Evolutionary conservation across 345 rosid species (phyloP).

Genomic region (Corchorus capsularis): DNA sequence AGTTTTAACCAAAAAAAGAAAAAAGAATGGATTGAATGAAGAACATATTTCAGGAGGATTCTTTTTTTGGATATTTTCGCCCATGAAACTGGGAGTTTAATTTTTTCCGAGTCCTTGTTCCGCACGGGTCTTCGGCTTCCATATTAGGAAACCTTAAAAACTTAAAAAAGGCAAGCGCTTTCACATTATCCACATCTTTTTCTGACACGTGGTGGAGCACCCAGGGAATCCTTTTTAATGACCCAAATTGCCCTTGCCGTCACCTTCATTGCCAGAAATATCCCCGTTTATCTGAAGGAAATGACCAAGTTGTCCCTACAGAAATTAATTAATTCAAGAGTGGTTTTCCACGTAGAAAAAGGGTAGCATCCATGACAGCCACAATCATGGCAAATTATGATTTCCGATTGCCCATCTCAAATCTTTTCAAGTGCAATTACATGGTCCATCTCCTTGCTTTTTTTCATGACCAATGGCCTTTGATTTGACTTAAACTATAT

Average conservation of each 20-base stretch:
- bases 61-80: conserved; percentile 2
- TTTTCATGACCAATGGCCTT: neutral
- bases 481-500: conserved; percentile 22
- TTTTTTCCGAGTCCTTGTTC: neutral
- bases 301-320: conserved; percentile 12
- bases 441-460: neutral
- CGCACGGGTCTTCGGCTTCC: conserved; percentile 21
- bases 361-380: neutral
- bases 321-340: no score
- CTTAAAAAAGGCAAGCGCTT: conserved; percentile 3
- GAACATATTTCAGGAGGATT: neutral
- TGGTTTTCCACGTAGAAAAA: neutral
- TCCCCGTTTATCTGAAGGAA: neutral
- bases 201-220: conserved; percentile 14
- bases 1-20: conserved; percentile 11
- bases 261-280: neutral
- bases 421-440: conserved; percentile 5
- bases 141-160: conserved; percentile 45
- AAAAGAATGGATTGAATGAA: neutral
- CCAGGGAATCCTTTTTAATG: neutral
- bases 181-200: conserved; percentile 12
- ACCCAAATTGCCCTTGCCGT: neutral
- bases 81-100: neutral
- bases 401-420: neutral
- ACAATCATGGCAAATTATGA: neutral